Evolutionary conservation across 768 basidiomycete species (phyloP).

Genomic region (Tulasnella sp.): DNA sequence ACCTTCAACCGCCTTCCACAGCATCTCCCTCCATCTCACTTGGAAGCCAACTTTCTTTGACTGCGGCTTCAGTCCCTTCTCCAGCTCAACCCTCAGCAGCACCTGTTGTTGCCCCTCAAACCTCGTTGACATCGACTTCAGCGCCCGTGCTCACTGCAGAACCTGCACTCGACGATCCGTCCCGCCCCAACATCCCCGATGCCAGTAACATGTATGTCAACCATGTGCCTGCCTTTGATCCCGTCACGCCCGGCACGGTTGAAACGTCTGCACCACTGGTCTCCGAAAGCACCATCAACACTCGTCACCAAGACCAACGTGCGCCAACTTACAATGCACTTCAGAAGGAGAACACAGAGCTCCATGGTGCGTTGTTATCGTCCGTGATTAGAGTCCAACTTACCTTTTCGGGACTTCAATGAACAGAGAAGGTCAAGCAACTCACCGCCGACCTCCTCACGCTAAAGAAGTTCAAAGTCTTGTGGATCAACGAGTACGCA

Average conservation of each 20-base stretch:
- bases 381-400: background rate
- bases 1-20: background rate
- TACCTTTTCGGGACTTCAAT: background rate
- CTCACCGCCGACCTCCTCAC: background rate
- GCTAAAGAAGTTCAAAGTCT: background rate
- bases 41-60: too few species aligned
- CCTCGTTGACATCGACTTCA: too few species aligned
- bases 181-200: too few species aligned
- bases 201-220: too few species aligned
- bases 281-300: background rate
- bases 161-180: too few species aligned
- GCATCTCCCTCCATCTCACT: background rate
- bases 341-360: background rate
- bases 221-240: too few species aligned
- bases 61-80: background rate
- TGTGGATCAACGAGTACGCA: background rate
- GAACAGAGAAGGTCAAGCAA: background rate
- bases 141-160: too few species aligned
- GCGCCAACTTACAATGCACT: background rate
- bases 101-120: background rate
- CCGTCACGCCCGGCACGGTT: background rate
- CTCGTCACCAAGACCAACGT: background rate
- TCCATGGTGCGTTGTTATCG: background rate
- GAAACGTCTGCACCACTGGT: background rate
- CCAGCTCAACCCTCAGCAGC: background rate